Base-by-base conservation (phyloP, 495 filamentous ascomycete species). In the Barbatosphaeria neglecta region DNA sequence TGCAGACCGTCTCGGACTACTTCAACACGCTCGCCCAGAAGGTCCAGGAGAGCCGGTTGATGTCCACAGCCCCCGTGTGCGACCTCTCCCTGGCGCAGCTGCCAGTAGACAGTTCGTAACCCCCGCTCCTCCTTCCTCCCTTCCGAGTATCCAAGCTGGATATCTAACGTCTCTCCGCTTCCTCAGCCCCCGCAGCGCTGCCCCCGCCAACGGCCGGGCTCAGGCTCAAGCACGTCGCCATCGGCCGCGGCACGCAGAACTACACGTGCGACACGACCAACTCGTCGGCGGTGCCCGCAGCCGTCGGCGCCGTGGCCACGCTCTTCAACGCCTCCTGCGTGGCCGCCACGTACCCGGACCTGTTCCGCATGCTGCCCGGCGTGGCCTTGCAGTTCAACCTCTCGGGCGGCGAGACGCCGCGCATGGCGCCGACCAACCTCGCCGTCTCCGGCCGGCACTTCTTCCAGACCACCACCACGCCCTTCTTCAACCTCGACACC, bases 221-320 rank as follows among this genome's bases (percentile, higher is more conserved):
- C 13, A 64, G 45, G 1, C 68, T 87, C 23, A 76, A 74, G 58
- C 86, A 92, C 58, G 82, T 95, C 24, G 87, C 81, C 55, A 69
- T 97, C 42, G 90, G 90, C 55, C 82, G 86, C 27, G 90, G 90
- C 31, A 90, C 82, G 10, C 77, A 96, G 69, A 95, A 96, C 73
- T 97, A 95, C 65, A 89, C 87, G 47, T 96, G 90, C 71, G 69
- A 75, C 28, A 59, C 72, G 25, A 66, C 66, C 44, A 74, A 77
- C 51, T 56, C 76, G 3, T 62, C 70, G 1, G 74, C 79, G 0
- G 59, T 64, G 0, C 90, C 90, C n/a, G 59, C 58, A 4, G 63
- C 79, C 16, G 60, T 73, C 35, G 92, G 92, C 49, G 92, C 92
- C 45, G 61, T 87, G 16, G 92, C 92, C 40, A 80, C 73, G 20